Conservation (phyloP, 2,329 filamentous ascomycete genomes). For the Penicillium sclerotigenum region DNA sequence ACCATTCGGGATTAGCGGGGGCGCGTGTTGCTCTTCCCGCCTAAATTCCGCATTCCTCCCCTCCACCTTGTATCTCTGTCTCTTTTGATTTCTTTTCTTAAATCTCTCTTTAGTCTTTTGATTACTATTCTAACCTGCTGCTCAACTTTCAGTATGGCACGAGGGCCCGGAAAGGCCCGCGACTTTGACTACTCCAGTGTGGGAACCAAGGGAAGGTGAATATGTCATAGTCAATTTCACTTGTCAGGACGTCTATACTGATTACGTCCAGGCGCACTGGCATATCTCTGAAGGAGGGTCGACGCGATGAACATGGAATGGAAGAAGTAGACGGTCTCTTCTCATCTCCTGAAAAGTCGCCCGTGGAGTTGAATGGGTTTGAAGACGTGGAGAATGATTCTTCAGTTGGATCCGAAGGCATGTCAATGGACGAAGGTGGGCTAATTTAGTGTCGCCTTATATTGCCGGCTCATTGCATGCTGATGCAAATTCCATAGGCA, state of each 20-base stretch:
- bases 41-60: conserved; percentile 26
- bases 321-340: conserved; percentile 84
- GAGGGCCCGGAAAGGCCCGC: conserved; percentile 42
- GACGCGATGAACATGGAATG: conserved; percentile 87
- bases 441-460: conserved; percentile 3
- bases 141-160: conserved; percentile 36
- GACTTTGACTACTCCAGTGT: conserved; percentile 50
- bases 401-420: conserved; percentile 54
- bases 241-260: conserved; percentile 11
- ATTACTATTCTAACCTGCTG: conserved; percentile 9
- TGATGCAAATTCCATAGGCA: conserved; percentile 30
- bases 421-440: conserved; percentile 64
- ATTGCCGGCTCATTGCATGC: not conserved
- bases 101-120: not conserved
- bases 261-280: conserved; percentile 73
- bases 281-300: conserved; percentile 72
- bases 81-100: not conserved
- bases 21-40: conserved; percentile 21
- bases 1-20: conserved; percentile 36
- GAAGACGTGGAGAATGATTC: conserved; percentile 41
- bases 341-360: conserved; percentile 75
- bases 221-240: conserved; percentile 1
- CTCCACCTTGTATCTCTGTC: conserved; percentile 10
- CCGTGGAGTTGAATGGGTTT: conserved; percentile 35
- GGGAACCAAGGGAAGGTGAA: conserved; percentile 47